Base-by-base conservation (phyloP, 2,329 filamentous ascomycete genomes). In the Metarhizium anisopliae region DNA sequence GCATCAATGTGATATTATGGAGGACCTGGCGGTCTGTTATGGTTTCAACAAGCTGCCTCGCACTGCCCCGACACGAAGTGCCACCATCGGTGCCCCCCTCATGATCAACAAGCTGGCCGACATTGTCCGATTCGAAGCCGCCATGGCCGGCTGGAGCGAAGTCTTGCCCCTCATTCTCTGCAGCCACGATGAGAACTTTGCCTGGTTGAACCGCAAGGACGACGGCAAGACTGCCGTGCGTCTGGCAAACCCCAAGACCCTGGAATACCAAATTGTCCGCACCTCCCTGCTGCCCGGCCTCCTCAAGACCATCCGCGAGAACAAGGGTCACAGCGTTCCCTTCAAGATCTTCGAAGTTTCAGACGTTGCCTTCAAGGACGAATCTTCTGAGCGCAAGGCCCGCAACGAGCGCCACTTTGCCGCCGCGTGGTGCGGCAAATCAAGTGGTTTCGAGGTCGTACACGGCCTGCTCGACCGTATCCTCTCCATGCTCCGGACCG, bases 1-100 rank as follows among this genome's bases (percentile, higher is more conserved):
- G 36, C 94, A 99, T 72, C 89, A 96, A 68, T 95, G 91, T 65
- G 94, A 99, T 69, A 89, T 99, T 63, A 99, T 99, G 93, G 94
- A 99, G 75, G 95, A 99, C 68, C 86, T 95, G 20, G 94, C 91
- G 45, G 94, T 99, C 61, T 91, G 90, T 54, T 96, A 97, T 71
- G 94, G 95, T 61, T 99, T 96, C 82, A 99, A 99, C 79, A 90
- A 89, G 60, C 85, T 99, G 18, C 92, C 93, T 1, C 86, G 91
- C 53, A 85, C 87, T 51, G 90, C 93, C 66, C 91, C 92, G 8
- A 91, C 86, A 71, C 92, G 91, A 67, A 87, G 89, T 29, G 88
- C 87, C 55, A 94, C 90, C 6, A 84, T 96, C 59, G 95, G 90
- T 50, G 87, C 90, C 56, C 90, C 92, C 10, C 80, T 97, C 10